Evolutionary conservation across 2,329 filamentous ascomycete species (phyloP).

Genomic region (Cytospora piceicola): DNA sequence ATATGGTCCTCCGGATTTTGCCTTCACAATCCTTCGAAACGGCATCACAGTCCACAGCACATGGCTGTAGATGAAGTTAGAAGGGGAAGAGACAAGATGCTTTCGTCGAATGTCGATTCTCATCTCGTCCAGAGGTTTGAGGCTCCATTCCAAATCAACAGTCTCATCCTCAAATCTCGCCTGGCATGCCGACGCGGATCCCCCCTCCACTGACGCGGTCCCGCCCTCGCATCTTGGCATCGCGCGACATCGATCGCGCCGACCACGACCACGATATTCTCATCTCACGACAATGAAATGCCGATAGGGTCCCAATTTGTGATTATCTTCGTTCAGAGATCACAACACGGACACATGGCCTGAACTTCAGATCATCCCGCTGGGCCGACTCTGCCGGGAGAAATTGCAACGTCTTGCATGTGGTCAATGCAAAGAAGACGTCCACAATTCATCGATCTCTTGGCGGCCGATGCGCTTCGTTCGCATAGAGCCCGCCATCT

Average conservation of each 20-base stretch:
- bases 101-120: constrained; percentile 9
- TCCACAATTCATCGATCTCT: constrained; percentile 2
- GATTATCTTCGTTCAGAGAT: constrained; percentile 6
- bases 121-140: constrained; percentile 21
- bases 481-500: constrained; percentile 17
- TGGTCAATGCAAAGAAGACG: constrained; percentile 10
- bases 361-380: constrained; percentile 2
- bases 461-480: constrained; percentile 1
- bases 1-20: not conserved
- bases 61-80: constrained; percentile 7
- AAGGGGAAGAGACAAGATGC: not conserved
- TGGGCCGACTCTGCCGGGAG: constrained; percentile 8
- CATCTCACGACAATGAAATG: not conserved
- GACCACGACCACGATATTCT: not conserved
- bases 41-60: constrained; percentile 7
- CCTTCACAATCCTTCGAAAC: constrained; percentile 6
- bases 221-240: not conserved
- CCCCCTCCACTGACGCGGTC: constrained; percentile 15
- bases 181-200: constrained; percentile 22
- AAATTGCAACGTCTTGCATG: constrained; percentile 9
- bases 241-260: not conserved
- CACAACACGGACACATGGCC: constrained; percentile 5
- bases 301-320: not conserved
- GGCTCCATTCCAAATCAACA: constrained; percentile 7
- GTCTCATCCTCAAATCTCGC: constrained; percentile 19